Evolutionary conservation across 352 stramenopile genomes (phyloP), one percentile per base, ranked within the genome.

Genomic region (Phytopythium sindhum): DNA sequence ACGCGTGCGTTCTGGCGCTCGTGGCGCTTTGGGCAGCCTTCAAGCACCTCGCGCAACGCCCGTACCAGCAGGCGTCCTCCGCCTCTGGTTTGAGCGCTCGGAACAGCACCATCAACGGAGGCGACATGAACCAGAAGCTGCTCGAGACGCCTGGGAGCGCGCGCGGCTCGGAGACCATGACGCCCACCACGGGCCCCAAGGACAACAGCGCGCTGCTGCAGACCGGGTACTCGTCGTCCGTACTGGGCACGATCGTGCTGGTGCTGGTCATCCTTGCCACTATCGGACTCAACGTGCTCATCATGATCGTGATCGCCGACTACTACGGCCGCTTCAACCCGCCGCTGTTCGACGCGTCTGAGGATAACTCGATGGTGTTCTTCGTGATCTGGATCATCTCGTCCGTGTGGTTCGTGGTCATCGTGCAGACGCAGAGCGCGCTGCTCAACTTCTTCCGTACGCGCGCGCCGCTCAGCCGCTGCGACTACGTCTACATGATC

Each of bases 251-350:
- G 42, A 0, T 65, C 23, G 72, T 82, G 52, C 84, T 84, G 24
- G 61, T 47, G 2, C 80, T 77, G 51, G 78, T 84, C 14, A 51
- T 81, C 17, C 35, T 81, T 4, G 64, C 73, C 8, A 75, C 80
- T 0, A 28, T 86, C 37, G 66, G 60, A 19, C 62, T 89, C 17
- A 82, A 79, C 64, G 69, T 66, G 33, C 70, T 82, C 10, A 54
- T 87, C 55, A 71, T 89, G 35, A 44, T 80, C n/a, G 63, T 81
- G 37, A 85, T 81, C 24, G 42, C 63, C 37, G 80, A 89, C 63
- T 81, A 83, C 69, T 80, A 80, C 57, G 71, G 67, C 63, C 64
- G 71, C 39, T 81, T 81, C 53, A 45, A 60, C n/a, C 71, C 65
- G 4, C 56, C 60, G 37, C 65, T 75, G 6, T 72, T 78, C 39